Conservation (phyloP, 1,139 yeast genomes). For the Blastobotrys apis region DNA sequence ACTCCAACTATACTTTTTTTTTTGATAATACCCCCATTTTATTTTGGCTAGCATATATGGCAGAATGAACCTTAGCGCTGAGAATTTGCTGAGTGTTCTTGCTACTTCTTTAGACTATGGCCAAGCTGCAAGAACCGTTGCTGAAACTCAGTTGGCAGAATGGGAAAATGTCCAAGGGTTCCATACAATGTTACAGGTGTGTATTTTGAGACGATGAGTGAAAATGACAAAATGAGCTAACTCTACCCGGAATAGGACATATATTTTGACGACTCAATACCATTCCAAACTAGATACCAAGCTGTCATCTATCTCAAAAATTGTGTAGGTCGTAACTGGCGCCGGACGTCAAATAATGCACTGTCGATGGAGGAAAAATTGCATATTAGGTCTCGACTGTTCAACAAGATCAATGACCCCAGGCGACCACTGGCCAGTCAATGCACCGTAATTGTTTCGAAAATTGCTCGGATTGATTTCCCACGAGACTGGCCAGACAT, state of each 20-base stretch:
- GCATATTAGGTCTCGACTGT: slow-evolving; percentile 55
- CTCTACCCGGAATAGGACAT: background rate
- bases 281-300: slow-evolving; percentile 31
- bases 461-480: slow-evolving; percentile 77
- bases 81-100: slow-evolving; percentile 7
- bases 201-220: background rate
- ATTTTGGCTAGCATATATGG: no score
- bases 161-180: slow-evolving; percentile 12
- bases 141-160: slow-evolving; percentile 3
- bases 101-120: slow-evolving; percentile 4
- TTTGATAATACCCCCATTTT: no score
- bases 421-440: slow-evolving; percentile 73
- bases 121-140: slow-evolving; percentile 2
- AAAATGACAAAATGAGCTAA: background rate
- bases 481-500: slow-evolving; percentile 82
- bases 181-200: slow-evolving; percentile 10
- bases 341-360: slow-evolving; percentile 20
- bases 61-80: slow-evolving; percentile 8
- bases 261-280: slow-evolving; percentile 7
- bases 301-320: slow-evolving; percentile 86
- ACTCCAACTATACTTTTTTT: no score
- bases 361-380: slow-evolving; percentile 59
- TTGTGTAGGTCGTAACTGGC: slow-evolving; percentile 40
- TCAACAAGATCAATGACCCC: slow-evolving; percentile 59
- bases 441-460: slow-evolving; percentile 76